A percentile compares a stretch with the other conserved stretches of the same genome.
phyloP scores from a whole-genome alignment of 2,329 filamentous ascomycete genomes.

The Beauveria pseudobassiana region DNA sequence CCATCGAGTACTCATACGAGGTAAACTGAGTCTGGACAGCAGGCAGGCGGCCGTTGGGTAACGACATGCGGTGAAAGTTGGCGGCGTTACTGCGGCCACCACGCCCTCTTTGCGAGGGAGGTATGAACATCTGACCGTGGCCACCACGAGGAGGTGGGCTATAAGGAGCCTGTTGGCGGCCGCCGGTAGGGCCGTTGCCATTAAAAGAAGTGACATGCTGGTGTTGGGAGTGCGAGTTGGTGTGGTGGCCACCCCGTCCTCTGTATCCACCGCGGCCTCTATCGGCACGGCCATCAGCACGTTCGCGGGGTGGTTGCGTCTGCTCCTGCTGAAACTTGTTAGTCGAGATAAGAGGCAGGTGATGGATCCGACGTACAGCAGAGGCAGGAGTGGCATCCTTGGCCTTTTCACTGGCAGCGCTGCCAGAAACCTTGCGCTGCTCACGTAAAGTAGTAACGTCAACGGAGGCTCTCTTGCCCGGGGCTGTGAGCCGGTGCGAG shows the following conservation, averaged over 20 bases:
- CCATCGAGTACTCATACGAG: conserved; percentile 33
- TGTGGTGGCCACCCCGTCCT: conserved; percentile 37
- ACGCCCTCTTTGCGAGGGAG: conserved; percentile 24
- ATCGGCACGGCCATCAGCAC: conserved; percentile 32
- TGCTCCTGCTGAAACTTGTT: conserved; percentile 18
- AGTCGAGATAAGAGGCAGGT: background rate
- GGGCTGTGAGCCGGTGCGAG: conserved; percentile 29
- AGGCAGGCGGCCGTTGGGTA: conserved; percentile 31
- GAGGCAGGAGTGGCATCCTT: conserved; percentile 31
- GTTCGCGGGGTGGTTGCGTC: conserved; percentile 21
- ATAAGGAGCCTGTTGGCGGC: conserved; percentile 31
- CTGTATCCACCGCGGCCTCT: conserved; percentile 38
- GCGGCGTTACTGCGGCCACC: conserved; percentile 23
- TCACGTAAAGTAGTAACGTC: conserved; percentile 36
- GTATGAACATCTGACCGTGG: conserved; percentile 28
- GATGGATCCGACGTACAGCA: conserved; percentile 30
- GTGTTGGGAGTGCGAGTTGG: conserved; percentile 28
- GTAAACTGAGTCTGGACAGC: conserved; percentile 29
- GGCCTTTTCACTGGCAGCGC: conserved; percentile 29
- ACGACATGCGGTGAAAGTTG: conserved; percentile 33
- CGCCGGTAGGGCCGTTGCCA: conserved; percentile 27
- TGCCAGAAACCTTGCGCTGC: conserved; percentile 36
- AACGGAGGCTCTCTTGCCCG: conserved; percentile 37
- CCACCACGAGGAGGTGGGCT: conserved; percentile 35
- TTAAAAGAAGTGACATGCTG: conserved; percentile 25